Conservation (phyloP, 805 yeast genomes). For the Yarrowia keelungensis region DNA sequence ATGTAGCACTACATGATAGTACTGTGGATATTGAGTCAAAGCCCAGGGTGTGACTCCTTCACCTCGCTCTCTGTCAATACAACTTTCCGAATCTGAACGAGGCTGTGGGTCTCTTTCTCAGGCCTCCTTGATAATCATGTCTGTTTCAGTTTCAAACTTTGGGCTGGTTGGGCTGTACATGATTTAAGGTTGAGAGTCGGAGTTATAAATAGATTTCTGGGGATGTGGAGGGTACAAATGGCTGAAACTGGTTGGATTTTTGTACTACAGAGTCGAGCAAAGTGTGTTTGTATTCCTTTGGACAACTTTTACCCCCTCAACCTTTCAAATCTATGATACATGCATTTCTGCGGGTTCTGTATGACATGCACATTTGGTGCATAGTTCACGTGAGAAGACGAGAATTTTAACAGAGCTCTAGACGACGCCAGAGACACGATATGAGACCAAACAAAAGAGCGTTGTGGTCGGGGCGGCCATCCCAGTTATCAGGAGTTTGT, state of each 20-base stretch:
- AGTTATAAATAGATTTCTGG: not conserved
- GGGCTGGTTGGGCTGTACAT: slow-evolving; percentile 27
- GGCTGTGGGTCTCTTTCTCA: slow-evolving; percentile 25
- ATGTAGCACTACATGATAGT: too few relatives aligned
- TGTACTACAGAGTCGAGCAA: not conserved
- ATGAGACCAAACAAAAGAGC: not conserved
- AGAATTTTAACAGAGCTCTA: not conserved
- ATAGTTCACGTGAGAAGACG: slow-evolving; percentile 25
- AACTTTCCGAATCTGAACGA: not conserved
- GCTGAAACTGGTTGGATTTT: not conserved
- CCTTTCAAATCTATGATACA: not conserved
- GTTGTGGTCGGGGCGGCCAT: not conserved
- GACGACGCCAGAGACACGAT: not conserved
- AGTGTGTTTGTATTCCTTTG: too few relatives aligned
- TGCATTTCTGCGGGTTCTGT: slow-evolving; percentile 7
- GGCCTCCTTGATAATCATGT: slow-evolving; percentile 2
- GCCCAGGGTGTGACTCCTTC: too few relatives aligned
- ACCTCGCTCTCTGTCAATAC: too few relatives aligned
- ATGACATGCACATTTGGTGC: slow-evolving; percentile 18
- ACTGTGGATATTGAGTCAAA: too few relatives aligned
- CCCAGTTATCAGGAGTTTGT: too few relatives aligned
- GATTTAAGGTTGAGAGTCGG: not conserved
- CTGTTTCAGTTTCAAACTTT: slow-evolving; percentile 28
- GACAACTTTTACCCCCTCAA: too few relatives aligned
- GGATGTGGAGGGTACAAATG: too few relatives aligned